A percentile compares a stretch with the other conserved stretches of the same genome.
phyloP scores from a whole-genome alignment of 2,329 filamentous ascomycete species.

The Paecilomyces variotii region DNA sequence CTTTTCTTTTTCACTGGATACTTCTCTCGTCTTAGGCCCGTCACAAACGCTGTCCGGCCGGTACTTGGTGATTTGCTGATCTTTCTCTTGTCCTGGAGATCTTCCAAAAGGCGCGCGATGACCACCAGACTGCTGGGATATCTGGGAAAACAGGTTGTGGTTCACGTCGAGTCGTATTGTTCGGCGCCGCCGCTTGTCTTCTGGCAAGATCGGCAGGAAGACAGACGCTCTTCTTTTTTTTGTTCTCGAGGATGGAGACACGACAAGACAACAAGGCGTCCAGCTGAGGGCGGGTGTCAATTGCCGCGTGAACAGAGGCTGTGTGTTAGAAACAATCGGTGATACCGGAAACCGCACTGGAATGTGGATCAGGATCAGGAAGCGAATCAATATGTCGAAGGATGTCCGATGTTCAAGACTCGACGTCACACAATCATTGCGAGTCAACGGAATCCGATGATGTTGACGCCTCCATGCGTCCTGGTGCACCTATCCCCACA shows the following conservation, averaged over 20 bases:
- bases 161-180: background rate
- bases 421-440: conserved; percentile 20
- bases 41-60: background rate
- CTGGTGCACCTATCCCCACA: conserved; percentile 1
- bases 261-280: background rate
- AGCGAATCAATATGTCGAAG: conserved; percentile 8
- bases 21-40: background rate
- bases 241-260: background rate
- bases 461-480: conserved; percentile 10
- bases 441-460: conserved; percentile 10
- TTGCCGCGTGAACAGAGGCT: conserved; percentile 6
- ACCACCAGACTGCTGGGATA: background rate
- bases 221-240: background rate
- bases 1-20: background rate
- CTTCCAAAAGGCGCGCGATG: background rate
- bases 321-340: conserved; percentile 5
- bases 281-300: background rate
- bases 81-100: background rate
- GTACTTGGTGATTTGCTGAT: background rate
- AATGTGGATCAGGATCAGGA: conserved; percentile 17
- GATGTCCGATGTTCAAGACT: conserved; percentile 10
- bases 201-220: background rate
- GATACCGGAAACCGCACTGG: conserved; percentile 13
- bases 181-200: background rate
- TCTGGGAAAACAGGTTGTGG: background rate